Evolutionary conservation across 345 rosid genomes (phyloP), one percentile per base, ranked within the genome.

Genomic region (Kernera saxatilis): DNA sequence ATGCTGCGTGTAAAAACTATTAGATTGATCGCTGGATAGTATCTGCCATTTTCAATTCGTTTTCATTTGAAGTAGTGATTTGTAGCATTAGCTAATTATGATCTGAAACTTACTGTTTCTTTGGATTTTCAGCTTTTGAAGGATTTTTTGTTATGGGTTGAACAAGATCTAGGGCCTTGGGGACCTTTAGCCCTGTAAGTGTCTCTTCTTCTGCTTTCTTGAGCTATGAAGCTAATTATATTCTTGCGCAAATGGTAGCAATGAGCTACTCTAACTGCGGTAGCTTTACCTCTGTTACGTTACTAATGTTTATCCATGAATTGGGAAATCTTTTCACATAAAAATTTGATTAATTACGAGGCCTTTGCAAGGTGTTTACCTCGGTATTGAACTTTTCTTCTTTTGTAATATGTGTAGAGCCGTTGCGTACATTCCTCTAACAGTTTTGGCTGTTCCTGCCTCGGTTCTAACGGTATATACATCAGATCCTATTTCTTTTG

Each of bases 371-470:
- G 8, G 41, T 59, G 37, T 22, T 11, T 22, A 39, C 30, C 32
- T 41, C 4, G 33, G 15, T 37, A 63, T 55, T 76, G 54, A 76
- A 27, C 19, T 62, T 70, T 0, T 54, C 29, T 15, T 70, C 64
- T 6, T 49, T 33, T 53, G 76, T 14, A 23, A 61, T 11, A 65
- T 72, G 65, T 78, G 77, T 86, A 95, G 99, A 70, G 97, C 98
- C 21, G 79, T 95, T 70, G 99, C 98, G 33, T 92, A 92, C 70
- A 84, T 95, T 80, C 98, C 99, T 67, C 80, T 95, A 26, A 95
- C 99, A 13, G 86, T 95, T 51, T 83, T 95, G 83, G 99, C 99
- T 11, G 99, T 95, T 81, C 99, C 99, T 64, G 99, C 98, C 32
- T 92, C 99, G 8, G 89, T 95, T 55, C 96, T 95, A 26, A 90